Base-by-base conservation (phyloP, 495 filamentous ascomycete species). In the Penicillium daleae region DNA sequence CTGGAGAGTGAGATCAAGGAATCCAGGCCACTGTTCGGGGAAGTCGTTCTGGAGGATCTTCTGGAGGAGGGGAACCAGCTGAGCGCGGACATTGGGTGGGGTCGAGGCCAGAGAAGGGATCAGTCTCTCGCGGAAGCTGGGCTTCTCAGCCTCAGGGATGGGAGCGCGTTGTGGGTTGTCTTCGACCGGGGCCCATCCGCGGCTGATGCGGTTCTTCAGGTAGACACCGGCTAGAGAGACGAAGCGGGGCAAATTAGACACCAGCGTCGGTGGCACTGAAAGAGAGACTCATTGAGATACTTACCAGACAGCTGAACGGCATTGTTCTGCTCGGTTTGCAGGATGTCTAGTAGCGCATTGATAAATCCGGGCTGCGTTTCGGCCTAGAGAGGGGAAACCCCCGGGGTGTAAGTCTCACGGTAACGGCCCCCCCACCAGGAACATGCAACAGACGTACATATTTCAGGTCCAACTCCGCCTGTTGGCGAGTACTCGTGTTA, bases 21-120 rank as follows among this genome's bases (percentile, higher is more conserved):
- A 98, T 22, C 84, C 84, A 4, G 96, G 95, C 95, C 95, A 99
- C 80, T 88, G 83, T 57, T 92, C 87, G 57, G 95, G 95, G 76
- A 97, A 98, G 76, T 99, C 95, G 76, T 89, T 89, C 71, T 96
- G 91, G 55, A 99, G 86, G 64, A 99, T 92, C 79, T 96, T 97
- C 76, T 97, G 93, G 55, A 99, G 87, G 60, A 96, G 86, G 42
- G 93, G 93, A 56, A 99, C 85, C 55, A 99, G 87, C 78, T 99
- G 95, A 61, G 89, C 86, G 66, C 95, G 92, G 67, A 97, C 87
- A 67, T 88, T 88, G 35, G 87, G 85, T 40, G 86, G 87, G 3
- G 95, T 90, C 51, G 89, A 84, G 53, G 90, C 92, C 68, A 99
- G 84, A 65, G 95, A 86, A 60, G 95, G 96, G 26, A 99, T 87